These are phyloP conservation scores for Phytopythium chamaehyphon DNA, from an alignment of 352 stramenopile species.

Conservation along the genomic window DNA sequence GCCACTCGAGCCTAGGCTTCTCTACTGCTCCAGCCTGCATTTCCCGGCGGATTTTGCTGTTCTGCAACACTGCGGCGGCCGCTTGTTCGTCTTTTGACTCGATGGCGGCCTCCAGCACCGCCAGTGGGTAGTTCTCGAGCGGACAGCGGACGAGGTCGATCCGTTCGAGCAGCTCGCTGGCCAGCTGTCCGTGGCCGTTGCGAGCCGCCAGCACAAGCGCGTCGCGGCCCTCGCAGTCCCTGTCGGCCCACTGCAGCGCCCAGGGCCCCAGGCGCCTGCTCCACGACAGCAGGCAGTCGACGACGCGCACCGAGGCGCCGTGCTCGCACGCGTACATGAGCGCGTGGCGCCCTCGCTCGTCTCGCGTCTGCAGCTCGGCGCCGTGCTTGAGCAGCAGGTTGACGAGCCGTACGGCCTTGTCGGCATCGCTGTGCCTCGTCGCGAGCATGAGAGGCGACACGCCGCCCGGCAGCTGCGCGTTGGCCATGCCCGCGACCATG, in stretches of 20 bases:
- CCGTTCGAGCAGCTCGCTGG: conserved; percentile 13
- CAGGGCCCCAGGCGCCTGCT: conserved; percentile 2
- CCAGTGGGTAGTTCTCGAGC: conserved; percentile 8
- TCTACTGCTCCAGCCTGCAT: background rate
- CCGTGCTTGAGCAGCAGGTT: conserved; percentile 22
- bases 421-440: conserved; percentile 2
- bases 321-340: conserved; percentile 22
- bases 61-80: background rate
- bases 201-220: conserved; percentile 16
- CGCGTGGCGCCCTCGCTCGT: conserved; percentile 14
- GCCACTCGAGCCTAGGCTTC: background rate
- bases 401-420: conserved; percentile 4
- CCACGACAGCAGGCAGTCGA: conserved; percentile 21
- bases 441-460: conserved; percentile 9
- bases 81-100: background rate
- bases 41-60: conserved; percentile 5
- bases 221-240: conserved; percentile 16
- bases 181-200: conserved; percentile 17
- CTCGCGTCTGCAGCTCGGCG: conserved; percentile 18
- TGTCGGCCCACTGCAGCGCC: conserved; percentile 19
- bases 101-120: conserved; percentile 7
- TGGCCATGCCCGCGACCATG: conserved; percentile 3
- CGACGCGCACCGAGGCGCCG: conserved; percentile 8
- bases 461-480: conserved; percentile 5
- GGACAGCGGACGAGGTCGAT: background rate